Evolutionary conservation across 192 early-diverging fungal species (phyloP), one percentile per base, ranked within the genome.

Genomic region (Podila horticola): DNA sequence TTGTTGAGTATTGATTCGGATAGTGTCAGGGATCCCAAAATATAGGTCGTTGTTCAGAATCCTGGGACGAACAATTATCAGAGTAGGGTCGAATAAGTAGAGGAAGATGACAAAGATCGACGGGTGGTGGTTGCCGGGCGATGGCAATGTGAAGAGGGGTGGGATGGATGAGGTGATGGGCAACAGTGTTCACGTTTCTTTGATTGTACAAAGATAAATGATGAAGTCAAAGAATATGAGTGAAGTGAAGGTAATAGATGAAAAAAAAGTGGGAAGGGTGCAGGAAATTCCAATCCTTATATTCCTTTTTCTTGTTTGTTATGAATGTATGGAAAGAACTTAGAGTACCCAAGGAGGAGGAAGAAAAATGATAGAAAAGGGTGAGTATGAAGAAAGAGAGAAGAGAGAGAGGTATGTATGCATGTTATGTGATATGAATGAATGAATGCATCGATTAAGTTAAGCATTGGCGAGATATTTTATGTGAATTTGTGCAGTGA

Each of bases 251-350:
- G 62, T 59, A 60, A 48, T 36, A 48, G 26, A 68, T 49, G 31
- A 33, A 62, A 67, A 69, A 69, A 59, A 62, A 62, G 55, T 49
- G 61, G 59, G 60, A 55, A 67, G 66, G 28, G 60, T 68, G 63
- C 48, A 52, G 5, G 69, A 29, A 45, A 71, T 76, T 76, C 74
- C 62, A 76, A 76, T 76, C 74, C 26, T 76, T 76, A 76, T 76
- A 76, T 76, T 67, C 65, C 59, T 74, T 74, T 74, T 74, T 61
- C 57, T 55, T 62, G n/a, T 41, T 62, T 31, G 17, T 12, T 41
- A 12, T 38, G 45, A 50, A 34, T 41, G 28, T 49, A 24, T 9
- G 64, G 12, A 26, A 26, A 6, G 36, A 20, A 63, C n/a, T 48
- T 31, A 59, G 63, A 51, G 51, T 62, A n/a, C 41, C 31, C 38